phyloP scores from a whole-genome alignment of 768 basidiomycete genomes.

The Tricholoma sp. region DNA sequence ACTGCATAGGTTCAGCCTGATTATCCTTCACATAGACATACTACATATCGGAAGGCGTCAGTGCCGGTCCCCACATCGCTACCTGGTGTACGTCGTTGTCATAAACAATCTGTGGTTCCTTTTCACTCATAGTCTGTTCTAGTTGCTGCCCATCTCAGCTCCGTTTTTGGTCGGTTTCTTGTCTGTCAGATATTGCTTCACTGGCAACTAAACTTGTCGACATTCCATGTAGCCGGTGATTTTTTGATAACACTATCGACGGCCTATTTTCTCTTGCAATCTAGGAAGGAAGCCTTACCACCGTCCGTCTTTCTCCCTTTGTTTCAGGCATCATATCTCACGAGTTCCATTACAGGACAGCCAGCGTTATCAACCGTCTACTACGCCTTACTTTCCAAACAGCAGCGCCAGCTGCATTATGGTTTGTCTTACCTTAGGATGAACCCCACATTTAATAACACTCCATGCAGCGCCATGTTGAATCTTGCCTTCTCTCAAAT shows the following conservation, averaged over 20 bases:
- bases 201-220: not conserved
- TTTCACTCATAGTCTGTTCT: not conserved
- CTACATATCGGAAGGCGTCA: slow-evolving; percentile 17
- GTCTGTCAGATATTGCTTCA: not conserved
- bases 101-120: not conserved
- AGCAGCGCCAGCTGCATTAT: slow-evolving; percentile 28
- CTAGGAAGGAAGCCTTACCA: slow-evolving; percentile 22
- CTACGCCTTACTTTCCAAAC: slow-evolving; percentile 27
- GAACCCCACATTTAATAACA: not conserved
- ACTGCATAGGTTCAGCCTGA: not conserved
- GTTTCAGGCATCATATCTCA: not conserved
- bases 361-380: slow-evolving; percentile 23
- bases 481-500: slow-evolving; percentile 31
- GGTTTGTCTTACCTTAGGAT: slow-evolving; percentile 13
- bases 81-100: slow-evolving; percentile 23
- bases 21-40: slow-evolving; percentile 18
- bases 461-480: slow-evolving; percentile 24
- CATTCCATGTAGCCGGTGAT: slow-evolving; percentile 23
- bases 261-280: slow-evolving; percentile 23
- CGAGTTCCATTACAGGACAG: slow-evolving; percentile 13
- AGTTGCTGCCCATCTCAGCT: slow-evolving; percentile 25
- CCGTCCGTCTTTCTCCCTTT: slow-evolving; percentile 14
- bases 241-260: slow-evolving; percentile 20
- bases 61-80: slow-evolving; percentile 11
- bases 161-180: slow-evolving; percentile 12